Percentiles rank a stretch among this genome's conserved stretches.
phyloP scores from a whole-genome alignment of 177 flowering plant genomes.

The Tripterygium wilfordii region DNA sequence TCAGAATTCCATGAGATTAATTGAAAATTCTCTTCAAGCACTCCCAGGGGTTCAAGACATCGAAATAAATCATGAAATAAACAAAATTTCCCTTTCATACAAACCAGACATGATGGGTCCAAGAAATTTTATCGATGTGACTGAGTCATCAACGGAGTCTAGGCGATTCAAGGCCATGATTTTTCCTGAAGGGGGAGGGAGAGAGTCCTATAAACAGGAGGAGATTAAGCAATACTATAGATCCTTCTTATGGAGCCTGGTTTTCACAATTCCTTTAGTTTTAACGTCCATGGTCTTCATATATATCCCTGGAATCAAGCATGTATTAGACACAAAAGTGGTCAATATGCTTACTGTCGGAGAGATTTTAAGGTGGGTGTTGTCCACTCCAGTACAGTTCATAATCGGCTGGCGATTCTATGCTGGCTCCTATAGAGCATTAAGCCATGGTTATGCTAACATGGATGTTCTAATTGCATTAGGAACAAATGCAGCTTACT shows the following conservation, averaged over 20 bases:
- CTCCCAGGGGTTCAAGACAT: conserved; percentile 56
- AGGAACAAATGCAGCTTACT: conserved; percentile 88
- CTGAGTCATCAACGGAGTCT: conserved; percentile 45
- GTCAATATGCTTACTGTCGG: conserved; percentile 68
- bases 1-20: conserved; percentile 25
- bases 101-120: conserved; percentile 69
- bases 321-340: conserved; percentile 43
- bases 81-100: conserved; percentile 54
- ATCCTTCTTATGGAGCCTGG: conserved; percentile 68
- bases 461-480: conserved; percentile 92
- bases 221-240: conserved; percentile 50
- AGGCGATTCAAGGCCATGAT: conserved; percentile 51
- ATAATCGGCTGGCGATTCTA: conserved; percentile 79
- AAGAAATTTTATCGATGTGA: conserved; percentile 51
- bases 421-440: conserved; percentile 62
- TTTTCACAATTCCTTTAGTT: conserved; percentile 74
- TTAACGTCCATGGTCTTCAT: conserved; percentile 75
- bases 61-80: conserved; percentile 24
- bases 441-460: conserved; percentile 69
- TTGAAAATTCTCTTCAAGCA: conserved; percentile 56
- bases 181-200: conserved; percentile 43
- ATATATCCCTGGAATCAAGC: conserved; percentile 56
- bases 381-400: conserved; percentile 84
- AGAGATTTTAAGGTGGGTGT: conserved; percentile 58
- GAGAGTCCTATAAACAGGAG: conserved; percentile 33